Evolutionary conservation across 2,329 filamentous ascomycete species (phyloP).

Genomic region (Hirsutella rhossiliensis): DNA sequence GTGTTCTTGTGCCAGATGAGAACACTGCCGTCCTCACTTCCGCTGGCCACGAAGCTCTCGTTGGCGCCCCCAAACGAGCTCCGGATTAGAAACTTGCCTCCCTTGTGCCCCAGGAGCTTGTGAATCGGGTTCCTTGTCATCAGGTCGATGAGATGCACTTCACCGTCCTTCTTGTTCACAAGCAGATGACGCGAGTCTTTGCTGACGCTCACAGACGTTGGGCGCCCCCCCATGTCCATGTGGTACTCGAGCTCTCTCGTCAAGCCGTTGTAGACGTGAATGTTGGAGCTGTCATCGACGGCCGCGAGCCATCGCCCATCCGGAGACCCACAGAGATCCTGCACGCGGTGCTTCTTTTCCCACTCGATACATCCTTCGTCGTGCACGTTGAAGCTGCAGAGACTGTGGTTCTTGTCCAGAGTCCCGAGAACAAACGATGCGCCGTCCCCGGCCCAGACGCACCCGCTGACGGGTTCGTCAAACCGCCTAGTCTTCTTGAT

Average conservation of each 20-base stretch:
- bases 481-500: constrained; percentile 57
- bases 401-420: constrained; percentile 52
- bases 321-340: constrained; percentile 73
- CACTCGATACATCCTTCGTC: constrained; percentile 54
- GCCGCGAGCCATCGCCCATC: constrained; percentile 73
- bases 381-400: constrained; percentile 59
- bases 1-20: constrained; percentile 88
- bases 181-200: constrained; percentile 70
- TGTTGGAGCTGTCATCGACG: constrained; percentile 55
- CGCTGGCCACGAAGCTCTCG: constrained; percentile 83
- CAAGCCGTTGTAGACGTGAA: constrained; percentile 74
- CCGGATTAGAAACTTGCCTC: constrained; percentile 68
- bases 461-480: constrained; percentile 75
- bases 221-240: constrained; percentile 49
- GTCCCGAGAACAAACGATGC: constrained; percentile 69
- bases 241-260: constrained; percentile 66
- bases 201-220: constrained; percentile 74
- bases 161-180: constrained; percentile 67
- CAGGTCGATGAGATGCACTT: constrained; percentile 70
- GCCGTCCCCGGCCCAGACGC: constrained; percentile 77
- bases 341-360: constrained; percentile 60
- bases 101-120: constrained; percentile 63
- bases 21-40: constrained; percentile 69
- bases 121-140: constrained; percentile 59
- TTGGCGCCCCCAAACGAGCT: constrained; percentile 78